Evolutionary conservation across 1,284 basidiomycete genomes (phyloP).

Genomic region (Gomphus bonarii): DNA sequence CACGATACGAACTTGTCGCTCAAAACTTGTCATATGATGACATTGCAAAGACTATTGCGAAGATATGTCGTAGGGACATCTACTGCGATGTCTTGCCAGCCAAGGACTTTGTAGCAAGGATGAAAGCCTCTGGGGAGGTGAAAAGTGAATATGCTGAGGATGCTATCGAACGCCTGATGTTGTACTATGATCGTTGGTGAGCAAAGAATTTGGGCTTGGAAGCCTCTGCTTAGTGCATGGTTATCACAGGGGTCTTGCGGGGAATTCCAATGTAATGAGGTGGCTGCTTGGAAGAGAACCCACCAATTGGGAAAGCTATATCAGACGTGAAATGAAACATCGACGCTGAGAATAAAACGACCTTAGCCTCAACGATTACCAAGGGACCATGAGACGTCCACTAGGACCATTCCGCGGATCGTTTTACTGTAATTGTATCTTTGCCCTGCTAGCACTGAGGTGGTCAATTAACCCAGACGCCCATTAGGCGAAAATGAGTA

Average conservation of each 20-base stretch:
- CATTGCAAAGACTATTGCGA: constrained; percentile 18
- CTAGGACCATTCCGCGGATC: neutral
- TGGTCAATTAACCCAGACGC: too few relatives aligned
- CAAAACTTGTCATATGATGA: constrained; percentile 21
- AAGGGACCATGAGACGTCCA: neutral
- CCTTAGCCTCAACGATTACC: neutral
- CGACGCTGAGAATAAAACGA: neutral
- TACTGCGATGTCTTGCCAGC: constrained; percentile 8
- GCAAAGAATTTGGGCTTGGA: neutral
- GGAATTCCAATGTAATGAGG: constrained; percentile 21
- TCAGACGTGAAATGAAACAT: neutral
- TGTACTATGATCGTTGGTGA: constrained; percentile 24
- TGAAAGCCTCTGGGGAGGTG: constrained; percentile 12
- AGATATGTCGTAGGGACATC: constrained; percentile 14
- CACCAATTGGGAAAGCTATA: constrained; percentile 14
- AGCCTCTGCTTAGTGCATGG: neutral
- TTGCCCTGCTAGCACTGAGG: neutral
- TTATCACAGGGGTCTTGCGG: constrained; percentile 22
- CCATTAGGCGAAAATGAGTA: neutral
- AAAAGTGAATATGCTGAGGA: constrained; percentile 17
- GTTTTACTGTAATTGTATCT: neutral
- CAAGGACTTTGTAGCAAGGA: constrained; percentile 9
- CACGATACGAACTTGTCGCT: constrained; percentile 24
- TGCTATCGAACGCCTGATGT: constrained; percentile 22
- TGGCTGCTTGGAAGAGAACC: constrained; percentile 25